These are phyloP conservation scores for Trichocomaceae sp. DNA, from an alignment of 2,329 filamentous ascomycete species.

Conservation along the genomic window DNA sequence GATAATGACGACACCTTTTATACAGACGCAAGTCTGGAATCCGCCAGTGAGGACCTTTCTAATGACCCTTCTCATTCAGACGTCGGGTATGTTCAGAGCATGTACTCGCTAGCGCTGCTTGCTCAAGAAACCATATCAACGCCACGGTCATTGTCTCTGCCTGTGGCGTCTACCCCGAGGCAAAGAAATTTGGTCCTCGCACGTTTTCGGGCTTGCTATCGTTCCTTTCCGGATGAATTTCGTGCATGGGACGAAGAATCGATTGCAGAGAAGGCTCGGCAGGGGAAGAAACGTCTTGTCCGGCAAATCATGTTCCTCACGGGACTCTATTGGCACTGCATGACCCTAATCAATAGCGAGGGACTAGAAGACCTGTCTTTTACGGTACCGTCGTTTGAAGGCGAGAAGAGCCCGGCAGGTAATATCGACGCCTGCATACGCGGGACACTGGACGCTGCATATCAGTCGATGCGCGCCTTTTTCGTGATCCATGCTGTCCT, in stretches of 20 bases:
- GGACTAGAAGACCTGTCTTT: slow-evolving; percentile 2
- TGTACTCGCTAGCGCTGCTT: slow-evolving; percentile 12
- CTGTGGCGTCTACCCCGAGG: slow-evolving; percentile 9
- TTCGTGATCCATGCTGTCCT: slow-evolving; percentile 11
- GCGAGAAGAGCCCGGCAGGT: neutral
- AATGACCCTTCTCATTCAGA: slow-evolving; percentile 8
- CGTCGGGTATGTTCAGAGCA: slow-evolving; percentile 12
- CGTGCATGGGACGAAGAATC: slow-evolving; percentile 11
- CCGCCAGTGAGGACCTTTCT: slow-evolving; percentile 6
- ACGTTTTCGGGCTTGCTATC: slow-evolving; percentile 10
- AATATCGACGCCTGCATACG: slow-evolving; percentile 5
- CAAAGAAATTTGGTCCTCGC: slow-evolving; percentile 8
- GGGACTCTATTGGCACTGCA: slow-evolving; percentile 12
- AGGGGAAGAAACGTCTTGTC: slow-evolving; percentile 10
- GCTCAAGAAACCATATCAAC: slow-evolving; percentile 12
- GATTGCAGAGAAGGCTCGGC: slow-evolving; percentile 2
- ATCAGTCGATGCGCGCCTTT: slow-evolving; percentile 12
- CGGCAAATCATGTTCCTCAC: slow-evolving; percentile 14
- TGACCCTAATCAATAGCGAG: slow-evolving; percentile 12
- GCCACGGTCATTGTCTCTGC: slow-evolving; percentile 12
- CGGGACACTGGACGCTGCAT: slow-evolving; percentile 11
- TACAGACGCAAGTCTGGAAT: slow-evolving; percentile 4
- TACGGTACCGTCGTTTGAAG: neutral
- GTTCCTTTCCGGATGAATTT: slow-evolving; percentile 12
- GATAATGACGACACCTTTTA: slow-evolving; percentile 12